Percentiles rank a stretch among this genome's conserved stretches.
phyloP scores from a whole-genome alignment of 306 rosid species.

The Styphnolobium japonicum region DNA sequence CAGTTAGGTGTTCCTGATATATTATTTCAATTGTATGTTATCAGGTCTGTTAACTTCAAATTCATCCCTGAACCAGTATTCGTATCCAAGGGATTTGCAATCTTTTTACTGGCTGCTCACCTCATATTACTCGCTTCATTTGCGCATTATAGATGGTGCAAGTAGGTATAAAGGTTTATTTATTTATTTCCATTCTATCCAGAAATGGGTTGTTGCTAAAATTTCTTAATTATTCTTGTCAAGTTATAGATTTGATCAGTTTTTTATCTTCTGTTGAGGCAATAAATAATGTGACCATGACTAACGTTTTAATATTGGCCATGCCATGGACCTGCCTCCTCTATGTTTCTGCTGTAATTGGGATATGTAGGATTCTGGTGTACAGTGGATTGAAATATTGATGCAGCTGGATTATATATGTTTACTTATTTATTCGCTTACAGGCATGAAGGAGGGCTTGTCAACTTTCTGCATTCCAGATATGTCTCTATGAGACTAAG shows the following conservation, averaged over 20 bases:
- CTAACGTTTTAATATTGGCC: background rate
- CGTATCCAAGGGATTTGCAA: constrained; percentile 77
- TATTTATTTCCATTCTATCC: background rate
- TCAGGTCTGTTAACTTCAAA: constrained; percentile 96
- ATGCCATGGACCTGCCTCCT: background rate
- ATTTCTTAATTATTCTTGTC: background rate
- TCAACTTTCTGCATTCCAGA: constrained; percentile 63
- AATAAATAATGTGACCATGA: constrained; percentile 19
- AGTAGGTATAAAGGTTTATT: constrained; percentile 56
- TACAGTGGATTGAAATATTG: constrained; percentile 19
- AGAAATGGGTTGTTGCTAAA: background rate
- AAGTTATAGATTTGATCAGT: constrained; percentile 9
- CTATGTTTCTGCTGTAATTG: background rate
- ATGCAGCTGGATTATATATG: background rate
- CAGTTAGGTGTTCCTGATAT: constrained; percentile 18
- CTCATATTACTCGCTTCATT: constrained; percentile 59
- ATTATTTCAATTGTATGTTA: constrained; percentile 33
- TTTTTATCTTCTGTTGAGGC: constrained; percentile 1
- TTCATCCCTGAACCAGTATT: constrained; percentile 84
- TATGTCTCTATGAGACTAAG: constrained; percentile 50
- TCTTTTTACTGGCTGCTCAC: constrained; percentile 70
- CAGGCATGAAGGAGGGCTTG: constrained; percentile 95
- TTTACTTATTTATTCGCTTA: constrained; percentile 32
- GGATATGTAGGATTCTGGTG: background rate
- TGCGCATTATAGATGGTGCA: constrained; percentile 92